Evolutionary conservation across 768 basidiomycete species (phyloP).

Genomic region (Cyathus striatus): DNA sequence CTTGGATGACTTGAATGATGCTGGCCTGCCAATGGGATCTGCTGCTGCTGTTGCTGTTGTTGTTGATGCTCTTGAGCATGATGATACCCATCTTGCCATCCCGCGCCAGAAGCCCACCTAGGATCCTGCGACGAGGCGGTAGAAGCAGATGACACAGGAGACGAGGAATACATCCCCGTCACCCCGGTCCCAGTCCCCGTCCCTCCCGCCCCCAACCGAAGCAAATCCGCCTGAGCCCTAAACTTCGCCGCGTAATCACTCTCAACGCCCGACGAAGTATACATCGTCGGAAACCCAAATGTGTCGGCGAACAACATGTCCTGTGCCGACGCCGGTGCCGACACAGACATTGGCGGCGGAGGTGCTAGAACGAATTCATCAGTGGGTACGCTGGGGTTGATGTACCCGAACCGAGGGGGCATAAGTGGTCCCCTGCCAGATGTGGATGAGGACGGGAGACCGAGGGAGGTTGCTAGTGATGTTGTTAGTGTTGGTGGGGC

Average conservation of each 20-base stretch:
- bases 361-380: conserved; percentile 41
- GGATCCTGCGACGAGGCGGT: conserved; percentile 3
- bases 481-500: no score
- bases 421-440: no score
- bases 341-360: conserved; percentile 12
- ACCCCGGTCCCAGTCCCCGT: conserved; percentile 4
- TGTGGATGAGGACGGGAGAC: no score
- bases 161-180: conserved; percentile 9
- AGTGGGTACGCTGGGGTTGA: no score
- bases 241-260: conserved; percentile 45
- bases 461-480: no score
- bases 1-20: no score
- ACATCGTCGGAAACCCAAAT: conserved; percentile 8
- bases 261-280: conserved; percentile 5
- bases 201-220: conserved; percentile 4
- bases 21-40: no score
- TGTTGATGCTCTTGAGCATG: no score
- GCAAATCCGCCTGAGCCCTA: conserved; percentile 38
- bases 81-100: no score
- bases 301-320: conserved; percentile 5
- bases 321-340: conserved; percentile 17
- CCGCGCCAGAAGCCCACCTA: conserved; percentile 2
- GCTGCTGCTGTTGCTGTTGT: no score
- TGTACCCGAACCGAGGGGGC: no score
- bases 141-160: conserved; percentile 5